Evolutionary conservation across 768 basidiomycete genomes (phyloP), one percentile per base, ranked within the genome.

Genomic region (Lactarius deliciosus): DNA sequence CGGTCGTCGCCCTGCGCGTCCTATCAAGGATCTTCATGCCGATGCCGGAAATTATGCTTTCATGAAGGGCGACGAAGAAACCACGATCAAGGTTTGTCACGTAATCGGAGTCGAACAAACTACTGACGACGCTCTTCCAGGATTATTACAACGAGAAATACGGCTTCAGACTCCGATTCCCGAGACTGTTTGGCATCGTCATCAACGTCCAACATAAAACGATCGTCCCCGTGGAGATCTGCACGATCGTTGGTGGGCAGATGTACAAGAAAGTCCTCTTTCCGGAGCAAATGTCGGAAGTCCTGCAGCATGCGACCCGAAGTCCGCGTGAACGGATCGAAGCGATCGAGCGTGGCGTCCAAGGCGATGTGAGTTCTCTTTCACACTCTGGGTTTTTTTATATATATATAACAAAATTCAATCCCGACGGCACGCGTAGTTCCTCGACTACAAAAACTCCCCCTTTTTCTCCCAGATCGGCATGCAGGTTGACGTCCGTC

Each of bases 191-290:
- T 40, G 69, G 67, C 30, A 64, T 70, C n/a, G 43, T 60, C 56
- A 63, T 70, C 25, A 68, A 69, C 25, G 53, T 61, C 0, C 60
- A 69, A 8, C 45, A 57, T 0, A 53, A 64, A 25, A 58, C 32
- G 3, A 63, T 71, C 22, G 40, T 69, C 9, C 70, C 70, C 22
- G 70, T 55, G 0, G 70, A 71, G 53, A 60, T 69, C 9, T 71
- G 70, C 34, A 66, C 65, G 28, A 71, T 71, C 18, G 62, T 57
- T 5, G 63, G 58, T 20, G 70, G 70, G 22, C 70, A 71, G 57
- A 61, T 69, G 62, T 69, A 54, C 41, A 71, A 71, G 53, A 69
- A 71, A 25, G 57, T 58, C 34, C 55, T 71, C 18, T 47, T 60
- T 41, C 64, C 64, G 6, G 61, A 65, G 9, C 60, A 66, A 28